phyloP scores from a whole-genome alignment of 1,284 basidiomycete genomes.

The Psilocybe mexicana region DNA sequence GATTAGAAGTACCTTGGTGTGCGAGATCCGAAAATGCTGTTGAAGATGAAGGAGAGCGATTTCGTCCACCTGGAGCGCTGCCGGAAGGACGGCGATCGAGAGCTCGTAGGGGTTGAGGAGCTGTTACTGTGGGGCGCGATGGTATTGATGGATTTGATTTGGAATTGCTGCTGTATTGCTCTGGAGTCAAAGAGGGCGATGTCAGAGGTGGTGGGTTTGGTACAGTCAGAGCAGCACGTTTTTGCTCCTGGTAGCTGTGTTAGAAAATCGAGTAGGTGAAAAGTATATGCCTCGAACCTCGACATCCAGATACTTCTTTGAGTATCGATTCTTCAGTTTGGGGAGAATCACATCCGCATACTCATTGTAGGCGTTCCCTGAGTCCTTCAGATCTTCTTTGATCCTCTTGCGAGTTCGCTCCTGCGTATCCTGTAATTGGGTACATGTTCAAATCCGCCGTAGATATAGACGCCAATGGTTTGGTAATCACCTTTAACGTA shows the following conservation, averaged over 20 bases:
- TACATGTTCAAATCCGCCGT: background rate
- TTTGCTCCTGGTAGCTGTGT: slow-evolving; percentile 55
- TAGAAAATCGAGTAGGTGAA: background rate
- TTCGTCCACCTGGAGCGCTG: slow-evolving; percentile 51
- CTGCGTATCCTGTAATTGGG: slow-evolving; percentile 68
- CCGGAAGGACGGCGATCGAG: slow-evolving; percentile 74
- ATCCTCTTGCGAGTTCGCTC: slow-evolving; percentile 87
- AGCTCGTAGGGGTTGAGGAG: slow-evolving; percentile 70
- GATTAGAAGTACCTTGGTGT: slow-evolving; percentile 57
- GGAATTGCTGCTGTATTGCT: slow-evolving; percentile 31
- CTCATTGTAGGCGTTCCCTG: slow-evolving; percentile 71
- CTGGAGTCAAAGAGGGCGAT: slow-evolving; percentile 26
- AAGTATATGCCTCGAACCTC: slow-evolving; percentile 51
- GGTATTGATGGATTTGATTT: slow-evolving; percentile 38
- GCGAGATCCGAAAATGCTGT: slow-evolving; percentile 75
- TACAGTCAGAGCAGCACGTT: slow-evolving; percentile 45
- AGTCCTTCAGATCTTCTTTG: slow-evolving; percentile 83
- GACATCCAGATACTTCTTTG: slow-evolving; percentile 79
- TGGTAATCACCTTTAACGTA: slow-evolving; percentile 57
- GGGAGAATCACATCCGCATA: slow-evolving; percentile 77
- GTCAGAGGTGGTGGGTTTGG: slow-evolving; percentile 33
- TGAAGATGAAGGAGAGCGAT: slow-evolving; percentile 70
- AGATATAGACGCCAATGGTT: too few species aligned
- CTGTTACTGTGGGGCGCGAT: slow-evolving; percentile 49
- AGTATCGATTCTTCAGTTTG: slow-evolving; percentile 75